A percentile compares a stretch with the other conserved stretches of the same genome.
Evolutionary conservation across 176 grass and related monocot genomes (phyloP).

Genomic region (Zoysia pacifica): DNA sequence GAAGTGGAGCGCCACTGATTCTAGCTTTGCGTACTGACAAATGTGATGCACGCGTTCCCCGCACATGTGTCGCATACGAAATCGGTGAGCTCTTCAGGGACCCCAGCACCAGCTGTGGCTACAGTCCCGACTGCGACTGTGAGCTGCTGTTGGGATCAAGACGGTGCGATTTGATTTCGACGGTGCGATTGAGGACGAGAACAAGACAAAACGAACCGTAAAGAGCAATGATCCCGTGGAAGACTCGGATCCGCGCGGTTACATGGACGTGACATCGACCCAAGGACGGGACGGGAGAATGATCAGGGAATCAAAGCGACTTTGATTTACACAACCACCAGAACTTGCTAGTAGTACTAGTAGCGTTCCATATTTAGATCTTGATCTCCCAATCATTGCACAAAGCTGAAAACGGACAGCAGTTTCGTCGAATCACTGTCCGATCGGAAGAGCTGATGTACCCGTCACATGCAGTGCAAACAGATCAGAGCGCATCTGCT

Average conservation of each 20-base stretch:
- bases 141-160: background rate
- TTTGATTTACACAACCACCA: constrained; percentile 5
- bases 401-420: background rate
- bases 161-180: background rate
- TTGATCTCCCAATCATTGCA: constrained; percentile 41
- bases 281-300: background rate
- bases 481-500: constrained; percentile 11
- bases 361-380: background rate
- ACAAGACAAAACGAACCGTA: constrained; percentile 11
- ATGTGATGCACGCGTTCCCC: background rate
- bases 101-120: background rate
- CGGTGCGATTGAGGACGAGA: constrained; percentile 28
- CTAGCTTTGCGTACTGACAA: background rate
- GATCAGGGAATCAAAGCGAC: constrained; percentile 22
- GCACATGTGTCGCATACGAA: background rate
- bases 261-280: constrained; percentile 27
- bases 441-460: background rate
- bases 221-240: constrained; percentile 20
- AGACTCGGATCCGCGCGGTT: constrained; percentile 24
- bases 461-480: background rate
- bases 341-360: background rate
- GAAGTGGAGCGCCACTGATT: background rate
- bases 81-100: background rate
- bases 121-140: background rate
- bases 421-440: constrained; percentile 27